phyloP scores from a whole-genome alignment of 441 rosid species.

The Populus hybrid region DNA sequence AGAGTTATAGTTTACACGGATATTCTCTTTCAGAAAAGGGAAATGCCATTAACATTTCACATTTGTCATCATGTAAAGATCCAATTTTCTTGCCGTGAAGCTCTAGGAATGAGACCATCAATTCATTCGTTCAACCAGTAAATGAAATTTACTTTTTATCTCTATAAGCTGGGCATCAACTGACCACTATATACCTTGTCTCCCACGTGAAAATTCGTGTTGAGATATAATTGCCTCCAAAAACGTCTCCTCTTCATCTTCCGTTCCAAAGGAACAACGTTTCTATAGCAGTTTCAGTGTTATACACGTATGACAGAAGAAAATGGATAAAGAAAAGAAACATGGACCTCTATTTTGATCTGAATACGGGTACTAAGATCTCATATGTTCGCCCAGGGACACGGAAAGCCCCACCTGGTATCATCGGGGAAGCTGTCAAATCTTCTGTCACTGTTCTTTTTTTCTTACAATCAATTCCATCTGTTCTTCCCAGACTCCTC shows the following conservation, averaged over 20 bases:
- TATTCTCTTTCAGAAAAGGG: too few species aligned
- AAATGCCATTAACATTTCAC: background rate
- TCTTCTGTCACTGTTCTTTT: constrained; percentile 39
- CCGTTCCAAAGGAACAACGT: background rate
- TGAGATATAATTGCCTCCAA: background rate
- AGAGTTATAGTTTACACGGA: too few species aligned
- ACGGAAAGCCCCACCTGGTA: constrained; percentile 47
- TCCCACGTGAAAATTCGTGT: background rate
- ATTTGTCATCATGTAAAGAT: background rate
- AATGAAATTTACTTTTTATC: background rate
- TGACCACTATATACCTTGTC: background rate
- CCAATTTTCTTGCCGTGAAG: background rate
- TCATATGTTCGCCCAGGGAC: constrained; percentile 56
- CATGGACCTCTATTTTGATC: constrained; percentile 32
- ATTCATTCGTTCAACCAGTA: background rate
- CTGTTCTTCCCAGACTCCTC: background rate
- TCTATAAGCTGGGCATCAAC: background rate
- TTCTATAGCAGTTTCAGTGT: too few species aligned
- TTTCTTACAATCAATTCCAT: background rate
- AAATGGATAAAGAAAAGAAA: constrained; percentile 21
- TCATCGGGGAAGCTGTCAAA: constrained; percentile 38
- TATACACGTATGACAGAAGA: background rate
- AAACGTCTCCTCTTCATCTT: background rate
- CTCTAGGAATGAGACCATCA: too few species aligned
- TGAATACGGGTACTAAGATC: constrained; percentile 52